phyloP scores from a whole-genome alignment of 2,329 filamentous ascomycete genomes.

The Arthrobotrys iridis region DNA sequence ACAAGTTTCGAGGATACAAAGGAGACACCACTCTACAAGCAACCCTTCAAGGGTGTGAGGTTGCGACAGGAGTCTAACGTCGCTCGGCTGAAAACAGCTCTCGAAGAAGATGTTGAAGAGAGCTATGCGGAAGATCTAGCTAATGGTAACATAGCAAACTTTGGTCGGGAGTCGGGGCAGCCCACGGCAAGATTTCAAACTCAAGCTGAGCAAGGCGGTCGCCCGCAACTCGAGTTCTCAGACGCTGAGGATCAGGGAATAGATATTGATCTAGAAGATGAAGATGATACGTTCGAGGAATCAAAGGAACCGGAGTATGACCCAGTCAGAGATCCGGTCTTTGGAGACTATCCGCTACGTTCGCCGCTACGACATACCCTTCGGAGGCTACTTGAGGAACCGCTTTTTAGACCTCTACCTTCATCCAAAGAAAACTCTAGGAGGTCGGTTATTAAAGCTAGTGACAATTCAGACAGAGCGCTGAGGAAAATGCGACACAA shows the following conservation, averaged over 20 bases:
- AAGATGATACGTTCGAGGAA: neutral
- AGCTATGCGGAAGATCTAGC: neutral
- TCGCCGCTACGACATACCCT: constrained; percentile 3
- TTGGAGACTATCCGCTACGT: neutral
- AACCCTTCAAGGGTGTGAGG: neutral
- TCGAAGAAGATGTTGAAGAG: neutral
- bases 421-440: neutral
- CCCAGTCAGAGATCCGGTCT: constrained; percentile 1
- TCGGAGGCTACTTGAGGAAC: constrained; percentile 1
- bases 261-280: constrained; percentile 1
- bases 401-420: constrained; percentile 9
- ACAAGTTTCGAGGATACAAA: neutral
- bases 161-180: neutral
- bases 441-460: neutral
- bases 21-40: neutral
- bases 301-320: constrained; percentile 5
- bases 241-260: neutral
- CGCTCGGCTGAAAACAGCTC: constrained; percentile 1
- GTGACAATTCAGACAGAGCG: constrained; percentile 1
- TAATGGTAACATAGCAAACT: neutral
- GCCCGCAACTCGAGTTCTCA: neutral
- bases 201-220: neutral
- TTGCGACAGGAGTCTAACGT: neutral
- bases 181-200: constrained; percentile 6
- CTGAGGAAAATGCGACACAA: constrained; percentile 20